Percentiles rank a stretch among this genome's conserved stretches.
Conservation (phyloP, 2,329 filamentous ascomycete genomes). For the Aureobasidium uvarum region DNA sequence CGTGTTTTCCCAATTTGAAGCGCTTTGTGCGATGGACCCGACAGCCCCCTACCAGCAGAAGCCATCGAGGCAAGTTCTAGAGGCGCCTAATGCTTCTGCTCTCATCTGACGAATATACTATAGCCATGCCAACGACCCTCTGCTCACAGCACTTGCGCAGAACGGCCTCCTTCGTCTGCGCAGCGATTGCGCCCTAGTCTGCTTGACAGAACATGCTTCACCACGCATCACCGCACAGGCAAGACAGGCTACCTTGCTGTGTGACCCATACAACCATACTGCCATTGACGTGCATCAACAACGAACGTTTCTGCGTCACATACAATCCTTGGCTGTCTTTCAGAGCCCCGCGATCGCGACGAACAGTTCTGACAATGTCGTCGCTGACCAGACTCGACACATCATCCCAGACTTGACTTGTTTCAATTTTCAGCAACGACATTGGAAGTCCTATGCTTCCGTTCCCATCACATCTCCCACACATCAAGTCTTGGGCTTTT, state of each 20-base stretch:
- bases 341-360: not conserved
- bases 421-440: constrained; percentile 35
- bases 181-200: constrained; percentile 39
- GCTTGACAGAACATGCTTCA: constrained; percentile 37
- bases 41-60: too few species aligned
- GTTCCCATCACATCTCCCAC: constrained; percentile 37
- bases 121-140: not conserved
- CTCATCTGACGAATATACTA: too few species aligned
- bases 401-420: constrained; percentile 37
- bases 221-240: constrained; percentile 43
- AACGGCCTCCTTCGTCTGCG: constrained; percentile 38
- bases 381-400: constrained; percentile 33
- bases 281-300: not conserved
- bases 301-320: not conserved
- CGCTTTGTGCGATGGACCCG: too few species aligned
- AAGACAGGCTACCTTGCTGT: constrained; percentile 36
- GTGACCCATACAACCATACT: constrained; percentile 19
- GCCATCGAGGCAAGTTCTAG: too few species aligned
- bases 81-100: too few species aligned
- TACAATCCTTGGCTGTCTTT: not conserved
- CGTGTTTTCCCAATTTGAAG: too few species aligned
- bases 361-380: not conserved
- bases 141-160: constrained; percentile 35
- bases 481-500: constrained; percentile 37
- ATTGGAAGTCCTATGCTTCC: constrained; percentile 31